Percentiles rank a stretch among this genome's conserved stretches.
Conservation (phyloP, 2,329 filamentous ascomycete genomes). For the Fusarium hainanense region DNA sequence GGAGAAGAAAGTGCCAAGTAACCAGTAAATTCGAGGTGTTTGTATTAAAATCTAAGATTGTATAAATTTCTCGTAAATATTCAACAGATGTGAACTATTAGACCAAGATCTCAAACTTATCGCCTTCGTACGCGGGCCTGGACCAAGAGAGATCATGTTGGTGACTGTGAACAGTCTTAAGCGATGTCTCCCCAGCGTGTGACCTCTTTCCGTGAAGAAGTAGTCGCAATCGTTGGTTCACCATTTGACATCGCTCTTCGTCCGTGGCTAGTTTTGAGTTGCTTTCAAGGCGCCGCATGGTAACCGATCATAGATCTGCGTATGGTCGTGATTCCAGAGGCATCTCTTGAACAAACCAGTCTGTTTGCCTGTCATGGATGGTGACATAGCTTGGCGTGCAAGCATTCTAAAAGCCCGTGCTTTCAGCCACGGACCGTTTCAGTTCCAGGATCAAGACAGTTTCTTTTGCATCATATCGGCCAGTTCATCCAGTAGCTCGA, state of each 20-base stretch:
- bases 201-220: background rate
- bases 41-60: slow-evolving; percentile 3
- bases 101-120: background rate
- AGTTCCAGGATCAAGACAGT: slow-evolving; percentile 37
- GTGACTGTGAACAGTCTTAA: background rate
- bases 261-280: background rate
- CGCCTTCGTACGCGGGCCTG: background rate
- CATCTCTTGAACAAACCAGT: background rate
- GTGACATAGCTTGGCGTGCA: background rate
- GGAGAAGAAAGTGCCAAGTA: background rate
- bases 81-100: background rate
- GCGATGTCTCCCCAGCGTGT: background rate
- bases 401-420: background rate
- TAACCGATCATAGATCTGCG: background rate
- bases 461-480: slow-evolving; percentile 62
- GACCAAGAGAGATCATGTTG: no score
- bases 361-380: background rate
- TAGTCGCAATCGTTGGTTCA: background rate
- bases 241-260: background rate
- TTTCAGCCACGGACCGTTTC: background rate
- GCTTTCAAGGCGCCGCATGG: background rate
- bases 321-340: background rate
- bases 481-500: slow-evolving; percentile 88
- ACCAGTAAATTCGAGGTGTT: background rate
- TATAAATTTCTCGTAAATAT: background rate